Evolutionary conservation across 805 yeast species (phyloP).

Genomic region (Nakazawaea ishiwadae): DNA sequence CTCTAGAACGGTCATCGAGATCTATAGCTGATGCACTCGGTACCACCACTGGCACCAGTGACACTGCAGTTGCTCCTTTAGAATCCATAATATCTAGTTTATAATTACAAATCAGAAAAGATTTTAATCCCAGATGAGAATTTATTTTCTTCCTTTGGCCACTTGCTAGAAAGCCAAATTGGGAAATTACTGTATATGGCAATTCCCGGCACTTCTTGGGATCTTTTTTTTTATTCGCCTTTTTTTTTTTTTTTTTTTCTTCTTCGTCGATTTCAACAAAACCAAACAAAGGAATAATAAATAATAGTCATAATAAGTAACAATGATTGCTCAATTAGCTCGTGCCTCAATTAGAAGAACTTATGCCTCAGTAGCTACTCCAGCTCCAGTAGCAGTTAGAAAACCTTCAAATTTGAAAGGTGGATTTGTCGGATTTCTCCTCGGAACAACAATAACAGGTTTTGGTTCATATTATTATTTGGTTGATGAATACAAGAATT

Average conservation of each 20-base stretch:
- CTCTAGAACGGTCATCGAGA: conserved; percentile 49
- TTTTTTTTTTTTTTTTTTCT: too few relatives aligned
- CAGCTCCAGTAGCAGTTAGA: conserved; percentile 15
- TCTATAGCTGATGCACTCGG: not conserved
- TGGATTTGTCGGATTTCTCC: conserved; percentile 68
- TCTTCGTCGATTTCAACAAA: not conserved
- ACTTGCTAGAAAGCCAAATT: too few relatives aligned
- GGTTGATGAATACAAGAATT: conserved; percentile 69
- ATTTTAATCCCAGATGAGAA: too few relatives aligned
- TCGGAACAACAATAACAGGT: conserved; percentile 74
- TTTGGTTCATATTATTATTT: conserved; percentile 73
- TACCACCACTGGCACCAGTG: not conserved
- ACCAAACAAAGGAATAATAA: not conserved
- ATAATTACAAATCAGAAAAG: not conserved
- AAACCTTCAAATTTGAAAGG: conserved; percentile 27
- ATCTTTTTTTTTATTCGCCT: too few relatives aligned
- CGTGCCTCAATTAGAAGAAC: conserved; percentile 1
- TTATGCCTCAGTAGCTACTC: conserved; percentile 2
- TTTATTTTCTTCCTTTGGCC: too few relatives aligned
- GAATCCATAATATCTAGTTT: not conserved
- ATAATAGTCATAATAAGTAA: not conserved
- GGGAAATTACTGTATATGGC: too few relatives aligned
- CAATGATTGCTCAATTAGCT: conserved; percentile 10
- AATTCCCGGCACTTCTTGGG: too few relatives aligned
- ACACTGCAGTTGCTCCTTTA: not conserved